Conservation (phyloP, 2,329 filamentous ascomycete species). For the Endocalyx cinctus region DNA sequence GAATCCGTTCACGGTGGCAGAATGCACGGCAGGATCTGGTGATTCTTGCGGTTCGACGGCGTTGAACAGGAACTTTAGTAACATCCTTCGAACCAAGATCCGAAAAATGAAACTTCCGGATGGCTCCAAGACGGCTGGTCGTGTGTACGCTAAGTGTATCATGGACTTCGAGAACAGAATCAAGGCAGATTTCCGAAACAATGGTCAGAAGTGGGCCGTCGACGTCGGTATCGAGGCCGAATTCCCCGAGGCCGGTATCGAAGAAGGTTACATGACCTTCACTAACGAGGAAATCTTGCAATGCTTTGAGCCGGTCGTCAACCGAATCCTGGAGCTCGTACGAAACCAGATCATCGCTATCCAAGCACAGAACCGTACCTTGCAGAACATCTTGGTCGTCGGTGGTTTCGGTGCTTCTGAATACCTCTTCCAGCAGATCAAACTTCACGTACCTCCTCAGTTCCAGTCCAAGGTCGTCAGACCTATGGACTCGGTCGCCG, state of each 20-base stretch:
- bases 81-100: conserved; percentile 95
- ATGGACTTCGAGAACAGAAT: conserved; percentile 99
- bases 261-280: conserved; percentile 99
- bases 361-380: conserved; percentile 87
- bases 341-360: conserved; percentile 99
- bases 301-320: conserved; percentile 97
- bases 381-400: conserved; percentile 96
- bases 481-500: conserved; percentile 97
- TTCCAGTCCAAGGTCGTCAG: conserved; percentile 98
- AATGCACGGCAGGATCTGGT: conserved; percentile 94
- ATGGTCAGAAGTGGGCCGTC: conserved; percentile 98
- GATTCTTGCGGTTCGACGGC: conserved; percentile 98
- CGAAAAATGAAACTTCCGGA: conserved; percentile 98
- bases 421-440: conserved; percentile 99
- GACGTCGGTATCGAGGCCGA: conserved; percentile 98
- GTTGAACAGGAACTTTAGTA: conserved; percentile 96
- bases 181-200: conserved; percentile 99
- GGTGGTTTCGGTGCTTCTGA: conserved; percentile 98
- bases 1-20: conserved; percentile 91
- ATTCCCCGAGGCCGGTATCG: conserved; percentile 94
- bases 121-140: conserved; percentile 93
- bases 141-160: conserved; percentile 98
- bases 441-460: conserved; percentile 94
- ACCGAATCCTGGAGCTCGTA: conserved; percentile 91
- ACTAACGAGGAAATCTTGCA: conserved; percentile 98